These are phyloP conservation scores for Phaffia australis DNA, from an alignment of 768 basidiomycete species.

Conservation along the genomic window DNA sequence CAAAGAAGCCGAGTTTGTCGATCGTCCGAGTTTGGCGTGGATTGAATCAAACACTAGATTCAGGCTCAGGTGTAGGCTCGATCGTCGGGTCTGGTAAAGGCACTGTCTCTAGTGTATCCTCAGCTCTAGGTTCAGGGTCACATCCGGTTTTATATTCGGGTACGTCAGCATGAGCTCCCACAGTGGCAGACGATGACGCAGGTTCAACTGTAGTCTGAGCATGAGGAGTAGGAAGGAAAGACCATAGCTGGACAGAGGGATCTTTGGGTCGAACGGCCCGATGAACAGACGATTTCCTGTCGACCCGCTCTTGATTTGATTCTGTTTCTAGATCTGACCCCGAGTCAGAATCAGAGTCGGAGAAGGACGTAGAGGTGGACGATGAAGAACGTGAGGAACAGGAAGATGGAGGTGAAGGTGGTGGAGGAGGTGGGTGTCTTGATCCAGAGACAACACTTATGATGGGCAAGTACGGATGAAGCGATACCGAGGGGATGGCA, in stretches of 20 bases:
- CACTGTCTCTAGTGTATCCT: too few relatives aligned
- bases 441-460: conserved; percentile 66
- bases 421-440: conserved; percentile 41
- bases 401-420: conserved; percentile 3
- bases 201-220: too few relatives aligned
- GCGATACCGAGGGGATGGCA: conserved; percentile 58
- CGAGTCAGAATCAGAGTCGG: conserved; percentile 1
- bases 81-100: too few relatives aligned
- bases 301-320: background rate
- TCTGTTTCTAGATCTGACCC: background rate
- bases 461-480: conserved; percentile 55
- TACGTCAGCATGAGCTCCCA: background rate
- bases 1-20: too few relatives aligned
- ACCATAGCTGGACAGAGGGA: background rate
- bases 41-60: too few relatives aligned
- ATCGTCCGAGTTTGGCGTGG: too few relatives aligned
- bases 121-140: background rate
- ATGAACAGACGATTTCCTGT: background rate
- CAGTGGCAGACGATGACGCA: background rate
- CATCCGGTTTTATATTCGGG: background rate
- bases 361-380: background rate
- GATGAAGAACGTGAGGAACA: background rate
- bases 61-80: too few relatives aligned
- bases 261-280: background rate
- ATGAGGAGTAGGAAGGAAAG: background rate